Evolutionary conservation across 495 filamentous ascomycete genomes (phyloP).

Genomic region (Aspergillus asperescens): DNA sequence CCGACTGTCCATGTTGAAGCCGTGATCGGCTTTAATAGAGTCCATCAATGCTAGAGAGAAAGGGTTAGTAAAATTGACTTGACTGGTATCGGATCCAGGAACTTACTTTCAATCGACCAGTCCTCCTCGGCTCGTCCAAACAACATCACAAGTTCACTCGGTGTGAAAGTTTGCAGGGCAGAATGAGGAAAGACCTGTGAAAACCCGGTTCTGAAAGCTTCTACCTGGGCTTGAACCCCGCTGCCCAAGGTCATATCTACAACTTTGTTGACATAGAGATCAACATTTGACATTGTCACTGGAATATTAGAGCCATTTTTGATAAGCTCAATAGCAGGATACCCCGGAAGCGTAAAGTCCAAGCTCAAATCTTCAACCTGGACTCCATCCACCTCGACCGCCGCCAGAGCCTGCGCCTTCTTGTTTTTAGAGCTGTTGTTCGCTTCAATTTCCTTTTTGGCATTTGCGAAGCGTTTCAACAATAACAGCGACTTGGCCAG

Average conservation of each 20-base stretch:
- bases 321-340: slow-evolving; percentile 81
- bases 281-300: slow-evolving; percentile 87
- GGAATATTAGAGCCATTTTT: slow-evolving; percentile 63
- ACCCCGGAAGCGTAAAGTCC: slow-evolving; percentile 93
- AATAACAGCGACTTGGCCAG: slow-evolving; percentile 81
- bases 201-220: slow-evolving; percentile 88
- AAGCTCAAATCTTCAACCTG: slow-evolving; percentile 81
- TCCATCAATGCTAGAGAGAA: slow-evolving; percentile 76
- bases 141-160: slow-evolving; percentile 91
- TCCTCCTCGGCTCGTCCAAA: slow-evolving; percentile 95
- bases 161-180: slow-evolving; percentile 89
- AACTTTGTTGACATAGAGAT: slow-evolving; percentile 78
- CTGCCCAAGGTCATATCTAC: slow-evolving; percentile 84
- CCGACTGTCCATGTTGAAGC: slow-evolving; percentile 98
- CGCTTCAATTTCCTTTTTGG: slow-evolving; percentile 75
- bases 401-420: slow-evolving; percentile 61
- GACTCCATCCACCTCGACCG: slow-evolving; percentile 66
- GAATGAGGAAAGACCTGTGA: slow-evolving; percentile 95
- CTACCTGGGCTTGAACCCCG: slow-evolving; percentile 83
- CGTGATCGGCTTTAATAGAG: slow-evolving; percentile 99
- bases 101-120: slow-evolving; percentile 93
- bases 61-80: slow-evolving; percentile 13
- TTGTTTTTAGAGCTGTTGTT: slow-evolving; percentile 59
- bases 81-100: neutral
- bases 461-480: slow-evolving; percentile 78